These are phyloP conservation scores for Trichosporon inkin DNA, from an alignment of 1,284 basidiomycete species.

Conservation along the genomic window DNA sequence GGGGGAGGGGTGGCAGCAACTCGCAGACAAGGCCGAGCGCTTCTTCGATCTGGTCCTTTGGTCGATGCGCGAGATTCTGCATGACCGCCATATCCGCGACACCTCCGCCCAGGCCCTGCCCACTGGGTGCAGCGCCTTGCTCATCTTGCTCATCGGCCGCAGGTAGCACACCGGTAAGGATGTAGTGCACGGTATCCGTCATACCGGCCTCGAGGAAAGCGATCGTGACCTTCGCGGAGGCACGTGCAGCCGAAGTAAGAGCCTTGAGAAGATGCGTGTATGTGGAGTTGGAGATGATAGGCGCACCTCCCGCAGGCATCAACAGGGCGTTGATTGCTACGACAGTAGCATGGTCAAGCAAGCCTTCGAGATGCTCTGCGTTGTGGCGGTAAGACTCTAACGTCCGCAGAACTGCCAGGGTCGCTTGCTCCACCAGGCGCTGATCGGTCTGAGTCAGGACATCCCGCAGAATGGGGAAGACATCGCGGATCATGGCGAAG, in stretches of 20 bases:
- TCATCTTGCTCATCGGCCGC: slow-evolving; percentile 59
- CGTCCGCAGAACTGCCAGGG: slow-evolving; percentile 84
- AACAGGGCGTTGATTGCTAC: slow-evolving; percentile 77
- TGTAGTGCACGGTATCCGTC: slow-evolving; percentile 84
- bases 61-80: slow-evolving; percentile 91
- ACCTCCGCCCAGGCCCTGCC: slow-evolving; percentile 73
- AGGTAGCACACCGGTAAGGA: slow-evolving; percentile 84
- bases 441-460: slow-evolving; percentile 87
- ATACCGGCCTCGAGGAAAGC: slow-evolving; percentile 83
- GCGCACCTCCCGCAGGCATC: slow-evolving; percentile 77
- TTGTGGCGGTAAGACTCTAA: slow-evolving; percentile 85
- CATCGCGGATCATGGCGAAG: slow-evolving; percentile 78
- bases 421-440: slow-evolving; percentile 87
- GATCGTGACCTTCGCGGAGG: slow-evolving; percentile 79
- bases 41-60: slow-evolving; percentile 95
- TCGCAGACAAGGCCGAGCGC: slow-evolving; percentile 80
- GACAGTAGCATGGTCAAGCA: slow-evolving; percentile 78
- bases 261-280: slow-evolving; percentile 84
- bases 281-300: slow-evolving; percentile 74
- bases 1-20: slow-evolving; percentile 78
- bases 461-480: slow-evolving; percentile 87
- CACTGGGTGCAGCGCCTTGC: slow-evolving; percentile 58
- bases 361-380: slow-evolving; percentile 73
- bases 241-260: slow-evolving; percentile 75
- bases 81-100: slow-evolving; percentile 94